Conservation (phyloP, 1,139 yeast genomes). For the Zygotorulaspora mrakii region DNA sequence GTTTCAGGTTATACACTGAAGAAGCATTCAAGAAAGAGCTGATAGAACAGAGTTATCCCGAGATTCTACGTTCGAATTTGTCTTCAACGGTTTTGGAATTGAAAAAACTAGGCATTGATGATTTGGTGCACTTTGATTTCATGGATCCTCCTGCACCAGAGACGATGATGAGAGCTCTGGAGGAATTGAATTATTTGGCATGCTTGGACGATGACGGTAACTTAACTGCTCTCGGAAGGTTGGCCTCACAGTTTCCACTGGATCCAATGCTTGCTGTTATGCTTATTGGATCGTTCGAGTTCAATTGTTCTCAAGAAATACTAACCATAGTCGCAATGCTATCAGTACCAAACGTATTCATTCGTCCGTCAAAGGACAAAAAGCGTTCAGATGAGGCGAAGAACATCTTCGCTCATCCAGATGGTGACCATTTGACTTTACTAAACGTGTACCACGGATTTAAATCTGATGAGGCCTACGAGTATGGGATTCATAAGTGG, state of each 20-base stretch:
- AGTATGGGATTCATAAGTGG: conserved; percentile 68
- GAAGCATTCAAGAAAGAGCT: conserved; percentile 93
- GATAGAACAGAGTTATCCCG: conserved; percentile 94
- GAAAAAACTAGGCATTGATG: conserved; percentile 91
- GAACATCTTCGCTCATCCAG: conserved; percentile 83
- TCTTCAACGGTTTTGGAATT: conserved; percentile 89
- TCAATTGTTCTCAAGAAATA: conserved; percentile 83
- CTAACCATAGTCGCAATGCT: conserved; percentile 84
- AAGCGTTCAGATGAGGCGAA: conserved; percentile 92
- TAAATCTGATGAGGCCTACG: conserved; percentile 63
- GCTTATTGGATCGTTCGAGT: conserved; percentile 82
- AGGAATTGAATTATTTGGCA: conserved; percentile 83
- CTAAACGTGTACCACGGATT: conserved; percentile 86
- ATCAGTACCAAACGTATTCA: conserved; percentile 91
- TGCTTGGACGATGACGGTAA: conserved; percentile 93
- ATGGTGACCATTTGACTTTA: conserved; percentile 91
- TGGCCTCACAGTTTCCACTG: conserved; percentile 89
- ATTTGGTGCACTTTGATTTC: conserved; percentile 93
- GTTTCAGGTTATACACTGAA: conserved; percentile 93
- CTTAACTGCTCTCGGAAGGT: conserved; percentile 80
- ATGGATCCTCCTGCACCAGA: conserved; percentile 99
- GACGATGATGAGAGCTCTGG: conserved; percentile 98
- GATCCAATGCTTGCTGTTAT: conserved; percentile 95
- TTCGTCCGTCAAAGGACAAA: conserved; percentile 84
- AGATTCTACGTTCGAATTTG: conserved; percentile 83